phyloP scores from a whole-genome alignment of 2,329 filamentous ascomycete species.

The Microdochium paspali region DNA sequence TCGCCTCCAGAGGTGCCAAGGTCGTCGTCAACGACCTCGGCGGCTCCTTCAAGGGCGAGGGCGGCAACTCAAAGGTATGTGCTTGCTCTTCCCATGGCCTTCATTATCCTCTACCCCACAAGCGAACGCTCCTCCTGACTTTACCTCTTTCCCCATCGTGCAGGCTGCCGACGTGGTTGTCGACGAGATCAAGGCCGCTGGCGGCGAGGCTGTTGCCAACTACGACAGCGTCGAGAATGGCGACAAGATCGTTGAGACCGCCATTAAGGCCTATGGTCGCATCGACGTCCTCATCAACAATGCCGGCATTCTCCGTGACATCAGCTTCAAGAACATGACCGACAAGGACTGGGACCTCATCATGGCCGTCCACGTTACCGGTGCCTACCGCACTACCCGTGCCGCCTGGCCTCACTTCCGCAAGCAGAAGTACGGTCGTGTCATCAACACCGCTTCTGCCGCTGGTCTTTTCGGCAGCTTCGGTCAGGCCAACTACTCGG shows the following conservation, averaged over 20 bases:
- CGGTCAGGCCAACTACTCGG: slow-evolving; percentile 94
- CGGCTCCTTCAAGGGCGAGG: slow-evolving; percentile 87
- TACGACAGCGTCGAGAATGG: slow-evolving; percentile 93
- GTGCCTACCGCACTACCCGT: slow-evolving; percentile 88
- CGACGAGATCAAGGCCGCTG: slow-evolving; percentile 73
- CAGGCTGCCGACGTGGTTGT: slow-evolving; percentile 78
- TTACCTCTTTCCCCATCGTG: slow-evolving; percentile 7
- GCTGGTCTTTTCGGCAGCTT: slow-evolving; percentile 94
- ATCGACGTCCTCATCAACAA: slow-evolving; percentile 97
- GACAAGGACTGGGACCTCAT: slow-evolving; percentile 96
- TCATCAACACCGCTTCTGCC: slow-evolving; percentile 96
- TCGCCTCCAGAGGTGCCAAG: slow-evolving; percentile 82
- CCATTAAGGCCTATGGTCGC: slow-evolving; percentile 71
- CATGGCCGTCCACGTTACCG: slow-evolving; percentile 84
- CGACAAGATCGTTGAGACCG: slow-evolving; percentile 87
- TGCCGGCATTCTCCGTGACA: slow-evolving; percentile 85
- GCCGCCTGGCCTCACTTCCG: slow-evolving; percentile 97
- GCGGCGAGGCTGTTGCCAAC: slow-evolving; percentile 94
- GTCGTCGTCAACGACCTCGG: slow-evolving; percentile 97
- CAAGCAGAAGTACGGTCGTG: slow-evolving; percentile 94
- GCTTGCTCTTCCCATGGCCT: not conserved
- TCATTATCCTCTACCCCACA: not conserved
- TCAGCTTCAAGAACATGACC: slow-evolving; percentile 98
- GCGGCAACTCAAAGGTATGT: slow-evolving; percentile 66
- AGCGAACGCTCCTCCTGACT: slow-evolving; percentile 8